A percentile compares a stretch with the other conserved stretches of the same genome.
Conservation (phyloP, 1,284 basidiomycete genomes). For the Boletus semigastroideus region DNA sequence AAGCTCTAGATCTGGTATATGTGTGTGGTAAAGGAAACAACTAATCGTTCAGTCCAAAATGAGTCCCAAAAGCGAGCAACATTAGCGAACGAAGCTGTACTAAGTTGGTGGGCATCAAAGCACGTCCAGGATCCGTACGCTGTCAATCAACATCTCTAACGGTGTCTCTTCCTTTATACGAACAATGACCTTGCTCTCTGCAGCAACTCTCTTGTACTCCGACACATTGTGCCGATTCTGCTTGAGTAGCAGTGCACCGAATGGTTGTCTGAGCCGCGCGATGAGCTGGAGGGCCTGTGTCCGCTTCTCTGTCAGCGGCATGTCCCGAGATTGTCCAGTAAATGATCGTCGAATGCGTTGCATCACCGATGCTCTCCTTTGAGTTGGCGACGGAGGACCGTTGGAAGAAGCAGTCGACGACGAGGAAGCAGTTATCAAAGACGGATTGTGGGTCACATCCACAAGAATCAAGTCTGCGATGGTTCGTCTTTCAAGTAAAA, state of each 20-base stretch:
- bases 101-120: background rate
- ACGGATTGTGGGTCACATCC: background rate
- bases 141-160: background rate
- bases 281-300: background rate
- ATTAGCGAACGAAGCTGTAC: no score
- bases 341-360: background rate
- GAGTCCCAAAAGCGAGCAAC: no score
- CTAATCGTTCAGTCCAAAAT: no score
- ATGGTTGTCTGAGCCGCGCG: conserved; percentile 1
- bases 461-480: background rate
- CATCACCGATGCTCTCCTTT: background rate
- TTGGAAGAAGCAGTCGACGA: background rate
- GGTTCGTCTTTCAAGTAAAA: background rate
- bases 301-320: background rate
- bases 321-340: background rate
- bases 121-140: background rate
- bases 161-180: background rate
- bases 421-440: no score
- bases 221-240: background rate
- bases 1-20: no score
- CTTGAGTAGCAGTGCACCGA: conserved; percentile 1
- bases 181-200: conserved; percentile 1
- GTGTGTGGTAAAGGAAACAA: no score
- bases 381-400: background rate
- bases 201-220: conserved; percentile 4